Percentiles rank a stretch among this genome's conserved stretches.
Evolutionary conservation across 2,329 filamentous ascomycete genomes (phyloP).

Genomic region (Cercospora sesami): DNA sequence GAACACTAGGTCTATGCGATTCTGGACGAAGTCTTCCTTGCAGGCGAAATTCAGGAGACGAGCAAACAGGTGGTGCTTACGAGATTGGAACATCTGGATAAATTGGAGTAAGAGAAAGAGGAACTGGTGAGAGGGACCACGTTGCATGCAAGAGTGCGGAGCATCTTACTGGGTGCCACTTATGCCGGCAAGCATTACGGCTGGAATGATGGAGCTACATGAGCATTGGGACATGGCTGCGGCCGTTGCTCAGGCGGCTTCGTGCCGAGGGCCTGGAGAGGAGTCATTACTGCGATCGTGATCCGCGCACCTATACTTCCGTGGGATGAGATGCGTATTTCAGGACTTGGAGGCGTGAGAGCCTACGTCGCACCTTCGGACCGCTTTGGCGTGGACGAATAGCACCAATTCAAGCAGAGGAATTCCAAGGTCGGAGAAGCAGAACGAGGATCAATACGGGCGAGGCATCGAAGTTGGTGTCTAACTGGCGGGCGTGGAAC

Average conservation of each 20-base stretch:
- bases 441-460: not conserved
- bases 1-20: constrained; percentile 81
- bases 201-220: not conserved
- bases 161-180: not conserved
- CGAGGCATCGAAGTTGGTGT: not conserved
- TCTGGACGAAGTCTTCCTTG: constrained; percentile 94
- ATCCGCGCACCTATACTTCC: not conserved
- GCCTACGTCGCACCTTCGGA: not conserved
- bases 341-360: not conserved
- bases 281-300: not conserved
- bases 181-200: not conserved
- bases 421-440: not conserved
- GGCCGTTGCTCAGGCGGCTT: not conserved
- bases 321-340: not conserved
- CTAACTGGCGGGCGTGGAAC: not conserved
- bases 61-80: constrained; percentile 98
- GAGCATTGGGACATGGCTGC: not conserved
- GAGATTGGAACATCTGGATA: constrained; percentile 90
- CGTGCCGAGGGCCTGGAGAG: not conserved
- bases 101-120: constrained; percentile 66
- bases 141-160: not conserved
- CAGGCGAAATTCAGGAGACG: constrained; percentile 97
- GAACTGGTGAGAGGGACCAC: not conserved
- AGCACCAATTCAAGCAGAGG: not conserved
- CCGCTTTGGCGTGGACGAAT: not conserved